Percentiles rank a stretch among this genome's conserved stretches.
These are phyloP conservation scores for Dictyostelium firmibasis DNA, from an alignment of 78 protist species.

Conservation along the genomic window DNA sequence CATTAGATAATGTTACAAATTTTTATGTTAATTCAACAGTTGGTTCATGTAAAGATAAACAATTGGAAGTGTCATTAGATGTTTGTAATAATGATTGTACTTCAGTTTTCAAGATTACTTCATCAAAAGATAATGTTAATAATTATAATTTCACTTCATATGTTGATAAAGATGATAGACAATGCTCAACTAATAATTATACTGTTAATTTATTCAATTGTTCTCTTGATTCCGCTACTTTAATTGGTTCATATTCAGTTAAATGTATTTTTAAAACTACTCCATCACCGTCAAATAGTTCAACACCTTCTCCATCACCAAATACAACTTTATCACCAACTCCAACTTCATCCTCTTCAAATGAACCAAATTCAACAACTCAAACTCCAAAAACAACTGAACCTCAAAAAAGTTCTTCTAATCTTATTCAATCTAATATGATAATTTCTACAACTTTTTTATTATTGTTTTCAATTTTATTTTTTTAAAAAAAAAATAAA, in stretches of 20 bases:
- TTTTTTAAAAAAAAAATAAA: too few relatives aligned
- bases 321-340: not conserved
- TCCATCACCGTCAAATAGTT: not conserved
- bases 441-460: too few relatives aligned
- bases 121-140: not conserved
- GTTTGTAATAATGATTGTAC: not conserved
- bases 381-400: not conserved
- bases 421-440: not conserved
- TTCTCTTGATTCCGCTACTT: not conserved
- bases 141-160: not conserved
- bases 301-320: not conserved
- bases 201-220: not conserved
- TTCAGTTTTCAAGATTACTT: not conserved
- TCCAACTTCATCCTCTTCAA: not conserved
- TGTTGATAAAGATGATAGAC: not conserved
- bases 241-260: not conserved
- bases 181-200: not conserved
- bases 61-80: not conserved
- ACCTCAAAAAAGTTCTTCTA: not conserved
- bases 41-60: not conserved
- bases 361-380: not conserved
- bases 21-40: not conserved
- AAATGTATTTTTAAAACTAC: not conserved
- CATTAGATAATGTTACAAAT: not conserved
- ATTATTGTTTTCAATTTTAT: not conserved